Conservation (phyloP, 129 eudicot species). For the Silybum marianum region DNA sequence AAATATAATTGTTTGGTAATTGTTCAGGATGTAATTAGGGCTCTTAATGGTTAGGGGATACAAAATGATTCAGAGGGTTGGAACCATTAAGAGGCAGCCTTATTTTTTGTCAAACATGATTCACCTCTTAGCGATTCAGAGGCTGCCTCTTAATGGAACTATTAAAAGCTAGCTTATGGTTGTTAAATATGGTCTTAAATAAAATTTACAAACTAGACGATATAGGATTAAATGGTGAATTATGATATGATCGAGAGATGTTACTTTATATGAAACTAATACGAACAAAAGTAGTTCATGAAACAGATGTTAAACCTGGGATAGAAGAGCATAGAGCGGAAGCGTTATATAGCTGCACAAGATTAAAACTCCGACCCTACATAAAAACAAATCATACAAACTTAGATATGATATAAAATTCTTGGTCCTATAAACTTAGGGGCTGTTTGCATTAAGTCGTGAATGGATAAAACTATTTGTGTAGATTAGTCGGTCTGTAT, state of each 20-base stretch:
- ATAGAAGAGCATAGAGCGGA: conserved; percentile 83
- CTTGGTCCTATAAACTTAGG: neutral
- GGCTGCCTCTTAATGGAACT: no score
- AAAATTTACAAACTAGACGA: neutral
- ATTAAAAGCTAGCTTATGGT: neutral
- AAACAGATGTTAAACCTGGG: conserved; percentile 65
- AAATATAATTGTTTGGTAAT: no score
- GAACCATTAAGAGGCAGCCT: no score
- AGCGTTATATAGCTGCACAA: conserved; percentile 95
- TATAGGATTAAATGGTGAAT: neutral
- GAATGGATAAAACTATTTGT: no score
- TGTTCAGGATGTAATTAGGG: no score
- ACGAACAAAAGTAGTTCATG: neutral
- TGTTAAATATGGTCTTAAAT: neutral
- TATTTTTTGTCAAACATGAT: no score
- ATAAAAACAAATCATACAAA: conserved; percentile 7
- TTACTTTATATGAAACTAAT: neutral
- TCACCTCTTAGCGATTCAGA: no score
- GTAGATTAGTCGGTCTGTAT: no score
- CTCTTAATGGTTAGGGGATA: no score
- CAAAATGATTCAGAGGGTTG: no score
- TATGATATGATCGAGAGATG: neutral
- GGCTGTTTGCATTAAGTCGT: no score
- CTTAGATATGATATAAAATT: neutral
- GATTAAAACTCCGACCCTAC: conserved; percentile 60